Evolutionary conservation across 1,284 basidiomycete genomes (phyloP), one percentile per base, ranked within the genome.

Genomic region (Xerocomus amazonicus): DNA sequence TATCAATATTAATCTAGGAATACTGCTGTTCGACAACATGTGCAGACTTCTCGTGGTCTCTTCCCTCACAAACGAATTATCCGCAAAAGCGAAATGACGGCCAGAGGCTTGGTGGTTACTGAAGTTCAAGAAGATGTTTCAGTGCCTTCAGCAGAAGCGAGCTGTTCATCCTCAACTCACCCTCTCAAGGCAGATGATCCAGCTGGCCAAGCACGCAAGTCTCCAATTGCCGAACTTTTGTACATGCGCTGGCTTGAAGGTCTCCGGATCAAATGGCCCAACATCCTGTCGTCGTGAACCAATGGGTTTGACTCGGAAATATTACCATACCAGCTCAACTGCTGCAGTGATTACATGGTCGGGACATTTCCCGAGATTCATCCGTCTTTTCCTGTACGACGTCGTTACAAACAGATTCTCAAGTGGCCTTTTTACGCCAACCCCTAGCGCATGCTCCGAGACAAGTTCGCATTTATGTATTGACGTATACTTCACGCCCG

Each of bases 191-290:
- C 57, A 48, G 71, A 72, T 16, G 75, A 75, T 23, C 40, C 68
- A 7, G 44, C 45, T 40, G 51, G 68, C 3, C 70, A 74, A 9
- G 61, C 72, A 39, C 75, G 79, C 54, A 87, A 84, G 65, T 87
- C 85, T 17, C 93, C 94, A 2, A 93, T 98, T 35, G 88, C 93
- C 16, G 94, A 97, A 65, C 76, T 98, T 56, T 74, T 98, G 27
- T 98, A 97, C 67, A 87, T 95, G 76, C 82, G 96, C 42, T 98
- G 95, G 95, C 73, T 97, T 26, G 92, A 97, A 63, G 93, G 92
- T 2, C 70, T 97, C 47, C 86, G 83, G 70, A 73, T 92, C 61
- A 92, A 92, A 65, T 92, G 91, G 91, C 89, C 90, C 4, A 87
- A 76, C 61, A 74, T 88, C 48, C 68, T 84, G 53, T 86, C 71